phyloP scores from a whole-genome alignment of 2,329 filamentous ascomycete species.

The Dactylonectria estremocensis region DNA sequence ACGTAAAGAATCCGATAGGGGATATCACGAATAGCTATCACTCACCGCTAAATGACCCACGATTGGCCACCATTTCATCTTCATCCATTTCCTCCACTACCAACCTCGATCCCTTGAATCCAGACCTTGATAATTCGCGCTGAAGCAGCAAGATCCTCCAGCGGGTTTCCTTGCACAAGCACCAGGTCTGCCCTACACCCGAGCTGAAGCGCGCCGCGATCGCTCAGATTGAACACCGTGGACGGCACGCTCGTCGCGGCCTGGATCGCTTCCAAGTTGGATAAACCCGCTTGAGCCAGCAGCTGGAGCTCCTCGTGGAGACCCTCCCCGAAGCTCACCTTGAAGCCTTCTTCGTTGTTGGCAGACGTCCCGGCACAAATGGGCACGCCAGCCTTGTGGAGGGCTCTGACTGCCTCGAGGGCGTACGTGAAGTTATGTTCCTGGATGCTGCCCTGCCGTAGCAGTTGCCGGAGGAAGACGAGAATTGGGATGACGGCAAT shows the following conservation, averaged over 20 bases:
- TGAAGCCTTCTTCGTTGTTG: conserved; percentile 29
- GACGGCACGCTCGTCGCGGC: conserved; percentile 42
- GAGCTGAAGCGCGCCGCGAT: conserved; percentile 44
- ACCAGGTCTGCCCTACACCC: conserved; percentile 51
- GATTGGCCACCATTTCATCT: too few relatives aligned
- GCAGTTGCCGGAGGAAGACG: conserved; percentile 8
- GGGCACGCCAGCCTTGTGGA: conserved; percentile 47
- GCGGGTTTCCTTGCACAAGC: conserved; percentile 49
- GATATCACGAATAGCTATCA: too few relatives aligned
- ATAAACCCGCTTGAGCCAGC: conserved; percentile 39
- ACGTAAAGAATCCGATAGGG: too few relatives aligned
- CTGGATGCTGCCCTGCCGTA: not conserved
- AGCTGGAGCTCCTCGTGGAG: conserved; percentile 45
- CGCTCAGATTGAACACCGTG: conserved; percentile 40
- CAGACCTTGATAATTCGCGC: conserved; percentile 46
- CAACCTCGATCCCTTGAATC: conserved; percentile 46
- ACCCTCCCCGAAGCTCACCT: conserved; percentile 34
- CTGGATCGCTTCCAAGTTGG: conserved; percentile 37
- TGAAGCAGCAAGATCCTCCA: conserved; percentile 47
- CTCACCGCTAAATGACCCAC: not conserved
- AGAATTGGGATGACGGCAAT: conserved; percentile 50
- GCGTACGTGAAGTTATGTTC: conserved; percentile 42
- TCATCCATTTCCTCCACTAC: not conserved
- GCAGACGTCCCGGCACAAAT: conserved; percentile 53
- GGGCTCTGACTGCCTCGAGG: conserved; percentile 43